A percentile compares a stretch with the other conserved stretches of the same genome.
These are phyloP conservation scores for Trapa incisa DNA, from an alignment of 345 rosid genomes.

Conservation along the genomic window DNA sequence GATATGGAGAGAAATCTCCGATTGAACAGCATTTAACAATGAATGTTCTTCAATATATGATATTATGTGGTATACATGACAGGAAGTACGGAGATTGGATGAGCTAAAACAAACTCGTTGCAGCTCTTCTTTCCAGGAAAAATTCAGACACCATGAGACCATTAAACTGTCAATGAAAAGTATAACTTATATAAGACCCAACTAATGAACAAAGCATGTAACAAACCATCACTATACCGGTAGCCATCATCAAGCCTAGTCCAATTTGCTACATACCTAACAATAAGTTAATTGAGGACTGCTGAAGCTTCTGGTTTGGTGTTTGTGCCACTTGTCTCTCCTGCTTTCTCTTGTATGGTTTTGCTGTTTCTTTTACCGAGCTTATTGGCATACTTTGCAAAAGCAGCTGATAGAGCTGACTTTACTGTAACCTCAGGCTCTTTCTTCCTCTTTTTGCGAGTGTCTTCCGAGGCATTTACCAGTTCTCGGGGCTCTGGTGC, in stretches of 20 bases:
- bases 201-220: neutral
- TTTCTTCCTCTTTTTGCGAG: slow-evolving; percentile 36
- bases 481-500: slow-evolving; percentile 28
- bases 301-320: slow-evolving; percentile 2
- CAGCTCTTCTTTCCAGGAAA: no score
- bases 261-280: neutral
- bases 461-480: slow-evolving; percentile 27
- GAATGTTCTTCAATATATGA: neutral
- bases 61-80: neutral
- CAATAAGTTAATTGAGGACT: neutral
- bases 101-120: no score
- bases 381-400: slow-evolving; percentile 45
- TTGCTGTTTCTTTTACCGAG: slow-evolving; percentile 20
- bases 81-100: neutral
- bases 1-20: neutral
- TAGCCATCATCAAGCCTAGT: neutral
- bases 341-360: slow-evolving; percentile 11
- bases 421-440: slow-evolving; percentile 56
- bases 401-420: slow-evolving; percentile 66
- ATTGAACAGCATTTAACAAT: neutral
- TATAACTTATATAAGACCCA: neutral
- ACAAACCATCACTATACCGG: neutral
- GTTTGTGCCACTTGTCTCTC: slow-evolving; percentile 17
- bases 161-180: neutral
- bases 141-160: neutral